Conservation (phyloP, 371 early-diverging fungal species). For the Mucor piriformis region DNA sequence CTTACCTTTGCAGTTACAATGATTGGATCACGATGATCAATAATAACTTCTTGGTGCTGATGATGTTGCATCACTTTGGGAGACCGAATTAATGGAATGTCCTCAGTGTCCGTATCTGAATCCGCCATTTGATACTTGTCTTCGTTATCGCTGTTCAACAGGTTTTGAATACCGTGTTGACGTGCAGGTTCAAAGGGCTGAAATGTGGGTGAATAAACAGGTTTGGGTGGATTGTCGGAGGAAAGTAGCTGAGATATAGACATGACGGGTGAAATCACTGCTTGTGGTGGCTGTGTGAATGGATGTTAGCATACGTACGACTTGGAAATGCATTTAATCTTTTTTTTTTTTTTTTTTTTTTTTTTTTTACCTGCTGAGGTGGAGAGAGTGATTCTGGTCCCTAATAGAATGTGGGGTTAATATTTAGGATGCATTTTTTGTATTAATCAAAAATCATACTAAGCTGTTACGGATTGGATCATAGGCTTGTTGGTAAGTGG, state of each 20-base stretch:
- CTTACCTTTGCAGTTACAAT: constrained; percentile 1
- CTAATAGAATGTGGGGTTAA: neutral
- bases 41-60: neutral
- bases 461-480: constrained; percentile 26
- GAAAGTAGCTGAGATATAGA: constrained; percentile 51
- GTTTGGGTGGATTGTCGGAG: constrained; percentile 25
- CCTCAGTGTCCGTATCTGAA: constrained; percentile 48
- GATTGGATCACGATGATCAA: constrained; percentile 1
- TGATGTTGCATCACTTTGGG: constrained; percentile 6
- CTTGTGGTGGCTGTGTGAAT: constrained; percentile 1
- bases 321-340: no score
- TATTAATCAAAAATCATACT: neutral
- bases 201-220: constrained; percentile 7
- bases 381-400: constrained; percentile 18
- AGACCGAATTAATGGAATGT: constrained; percentile 26
- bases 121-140: constrained; percentile 39
- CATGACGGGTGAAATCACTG: constrained; percentile 43
- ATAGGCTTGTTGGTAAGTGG: constrained; percentile 11
- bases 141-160: constrained; percentile 37
- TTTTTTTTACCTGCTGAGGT: constrained; percentile 4
- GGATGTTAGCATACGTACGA: neutral
- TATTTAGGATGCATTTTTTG: neutral
- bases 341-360: neutral
- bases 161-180: constrained; percentile 34
- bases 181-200: neutral